Conservation (phyloP, 495 filamentous ascomycete genomes). For the Penicillium salamii region DNA sequence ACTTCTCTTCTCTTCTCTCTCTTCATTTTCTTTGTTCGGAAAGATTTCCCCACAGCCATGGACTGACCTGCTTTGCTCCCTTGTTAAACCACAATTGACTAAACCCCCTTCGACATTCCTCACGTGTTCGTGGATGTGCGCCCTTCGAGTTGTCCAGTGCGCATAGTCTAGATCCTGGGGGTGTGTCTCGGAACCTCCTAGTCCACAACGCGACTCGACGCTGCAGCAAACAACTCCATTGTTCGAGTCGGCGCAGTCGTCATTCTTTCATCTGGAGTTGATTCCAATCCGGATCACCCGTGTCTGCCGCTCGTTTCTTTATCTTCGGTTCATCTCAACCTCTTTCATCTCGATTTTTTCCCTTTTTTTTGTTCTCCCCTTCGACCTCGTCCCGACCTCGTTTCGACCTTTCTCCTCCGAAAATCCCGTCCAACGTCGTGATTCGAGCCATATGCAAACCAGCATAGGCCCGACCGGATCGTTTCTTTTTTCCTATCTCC, state of each 20-base stretch:
- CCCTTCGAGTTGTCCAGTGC: constrained; percentile 9
- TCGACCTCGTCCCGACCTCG: constrained; percentile 3
- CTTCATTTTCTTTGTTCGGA: constrained; percentile 2
- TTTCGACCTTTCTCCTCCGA: constrained; percentile 5
- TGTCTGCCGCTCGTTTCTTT: constrained; percentile 19
- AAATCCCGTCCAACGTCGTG: constrained; percentile 5
- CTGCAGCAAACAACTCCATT: constrained; percentile 41
- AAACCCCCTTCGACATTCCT: constrained; percentile 8
- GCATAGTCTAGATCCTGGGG: constrained; percentile 18
- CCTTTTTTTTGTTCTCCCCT: not conserved
- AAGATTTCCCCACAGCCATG: constrained; percentile 11
- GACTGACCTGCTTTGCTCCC: constrained; percentile 10
- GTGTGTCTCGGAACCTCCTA: constrained; percentile 28
- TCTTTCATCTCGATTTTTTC: not conserved
- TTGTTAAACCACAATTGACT: constrained; percentile 7
- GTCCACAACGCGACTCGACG: constrained; percentile 25
- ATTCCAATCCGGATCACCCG: not conserved
- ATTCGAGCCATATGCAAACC: constrained; percentile 24
- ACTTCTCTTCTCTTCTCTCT: constrained; percentile 6
- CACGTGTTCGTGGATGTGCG: constrained; percentile 11
- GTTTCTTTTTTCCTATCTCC: constrained; percentile 12
- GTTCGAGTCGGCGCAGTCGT: constrained; percentile 21
- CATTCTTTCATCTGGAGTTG: constrained; percentile 17
- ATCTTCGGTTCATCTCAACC: not conserved
- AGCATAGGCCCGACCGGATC: constrained; percentile 10